Evolutionary conservation across 176 grass and related monocot species (phyloP).

Genomic region (Oryza nivara): DNA sequence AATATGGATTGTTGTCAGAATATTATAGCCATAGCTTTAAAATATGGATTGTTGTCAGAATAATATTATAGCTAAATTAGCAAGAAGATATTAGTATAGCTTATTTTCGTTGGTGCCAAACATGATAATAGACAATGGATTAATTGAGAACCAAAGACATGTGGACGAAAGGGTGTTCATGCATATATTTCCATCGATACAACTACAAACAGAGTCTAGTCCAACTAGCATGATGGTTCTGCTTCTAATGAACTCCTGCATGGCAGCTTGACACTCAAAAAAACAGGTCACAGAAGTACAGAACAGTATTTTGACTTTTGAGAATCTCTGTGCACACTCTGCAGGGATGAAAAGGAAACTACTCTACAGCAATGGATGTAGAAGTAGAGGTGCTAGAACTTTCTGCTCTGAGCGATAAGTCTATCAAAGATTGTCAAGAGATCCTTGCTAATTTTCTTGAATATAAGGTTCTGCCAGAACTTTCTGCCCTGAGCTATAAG

Average conservation of each 20-base stretch:
- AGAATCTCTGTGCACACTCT: neutral
- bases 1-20: neutral
- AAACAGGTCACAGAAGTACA: neutral
- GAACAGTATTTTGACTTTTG: neutral
- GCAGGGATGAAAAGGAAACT: neutral
- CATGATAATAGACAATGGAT: neutral
- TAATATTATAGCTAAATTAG: neutral
- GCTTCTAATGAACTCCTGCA: neutral
- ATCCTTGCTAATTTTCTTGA: neutral
- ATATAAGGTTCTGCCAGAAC: neutral
- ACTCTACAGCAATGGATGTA: neutral
- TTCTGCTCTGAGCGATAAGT: neutral
- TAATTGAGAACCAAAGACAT: neutral
- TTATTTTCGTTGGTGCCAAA: neutral
- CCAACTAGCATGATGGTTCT: neutral
- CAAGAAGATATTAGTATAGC: neutral
- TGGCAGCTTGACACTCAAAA: neutral
- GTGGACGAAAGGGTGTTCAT: neutral
- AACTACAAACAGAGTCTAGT: neutral
- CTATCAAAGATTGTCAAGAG: neutral
- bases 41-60: neutral
- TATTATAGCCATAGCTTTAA: conserved; percentile 1
- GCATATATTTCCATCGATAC: neutral
- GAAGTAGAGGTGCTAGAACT: neutral
- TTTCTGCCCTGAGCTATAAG: neutral